Evolutionary conservation across 2,329 filamentous ascomycete species (phyloP), one percentile per base, ranked within the genome.

Genomic region (Fusarium multiceps): DNA sequence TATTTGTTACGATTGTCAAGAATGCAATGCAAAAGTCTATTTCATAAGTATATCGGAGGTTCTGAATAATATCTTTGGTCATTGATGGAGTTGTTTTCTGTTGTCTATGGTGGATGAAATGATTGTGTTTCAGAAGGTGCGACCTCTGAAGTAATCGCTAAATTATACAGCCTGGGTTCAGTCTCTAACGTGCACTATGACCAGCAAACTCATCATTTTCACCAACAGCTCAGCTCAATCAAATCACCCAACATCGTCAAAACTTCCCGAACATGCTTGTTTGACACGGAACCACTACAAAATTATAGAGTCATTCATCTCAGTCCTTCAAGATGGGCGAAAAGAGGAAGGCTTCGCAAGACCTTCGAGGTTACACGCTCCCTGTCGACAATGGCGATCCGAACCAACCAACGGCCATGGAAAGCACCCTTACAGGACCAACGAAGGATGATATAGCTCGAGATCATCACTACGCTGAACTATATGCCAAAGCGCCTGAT

Each of bases 401-500:
- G 20, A 16, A 34, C 47, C 41, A 42, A 45, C 9, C 40, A 48
- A 13, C 14, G 32, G 49, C 49, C 32, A 51, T 37, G 49, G 7
- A 41, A n/a, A 51, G 49, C n/a, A 27, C 23, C n/a, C 4, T 59
- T 23, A 25, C 50, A 16, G 48, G 13, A 2, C 64, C 65, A 5
- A 45, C 62, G n/a, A 48, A 64, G n/a, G 67, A 57, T 21, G 23
- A 37, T 6, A 28, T 62, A 18, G 45, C 62, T 13, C 57, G 70
- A 28, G 78, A 81, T 55, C 58, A 60, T 27, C 78, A 76, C 37
- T 85, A 80, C 60, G 76, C 78, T 11, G 66, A 78, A 7, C 75
- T 87, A 0, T 87, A 86, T 69, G 57, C 71, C 0, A 76, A 74
- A 4, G 76, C 82, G 2, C 78, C 80, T 3, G 80, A 85, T 64